Conservation (phyloP, 2,329 filamentous ascomycete genomes). For the Alternaria metachromatica region DNA sequence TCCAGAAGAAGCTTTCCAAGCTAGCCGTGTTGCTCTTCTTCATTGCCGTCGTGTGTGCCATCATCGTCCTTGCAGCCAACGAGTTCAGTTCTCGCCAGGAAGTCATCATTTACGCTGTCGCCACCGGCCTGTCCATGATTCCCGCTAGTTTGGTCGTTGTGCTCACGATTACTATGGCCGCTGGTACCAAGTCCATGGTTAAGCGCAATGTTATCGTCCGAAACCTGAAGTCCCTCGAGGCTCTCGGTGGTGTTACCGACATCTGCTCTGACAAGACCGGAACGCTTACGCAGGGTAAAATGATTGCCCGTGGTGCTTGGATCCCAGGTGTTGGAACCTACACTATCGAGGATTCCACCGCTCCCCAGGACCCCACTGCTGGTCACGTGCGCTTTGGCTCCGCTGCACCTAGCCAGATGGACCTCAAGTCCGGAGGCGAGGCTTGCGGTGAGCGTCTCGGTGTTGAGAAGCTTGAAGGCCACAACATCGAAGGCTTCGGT, state of each 20-base stretch:
- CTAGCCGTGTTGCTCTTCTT: slow-evolving; percentile 46
- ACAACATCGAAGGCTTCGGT: slow-evolving; percentile 29
- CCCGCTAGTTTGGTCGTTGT: slow-evolving; percentile 48
- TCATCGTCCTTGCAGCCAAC: slow-evolving; percentile 52
- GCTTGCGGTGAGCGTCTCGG: slow-evolving; percentile 19
- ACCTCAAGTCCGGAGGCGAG: slow-evolving; percentile 29
- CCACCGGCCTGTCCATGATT: slow-evolving; percentile 49
- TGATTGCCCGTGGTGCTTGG: slow-evolving; percentile 49
- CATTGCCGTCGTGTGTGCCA: slow-evolving; percentile 47
- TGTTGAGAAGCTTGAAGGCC: slow-evolving; percentile 31
- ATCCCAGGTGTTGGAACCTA: slow-evolving; percentile 48
- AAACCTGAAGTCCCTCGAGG: slow-evolving; percentile 46
- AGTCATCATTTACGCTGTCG: slow-evolving; percentile 50
- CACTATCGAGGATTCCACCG: slow-evolving; percentile 44
- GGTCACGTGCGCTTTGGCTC: slow-evolving; percentile 37
- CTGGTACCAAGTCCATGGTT: slow-evolving; percentile 48
- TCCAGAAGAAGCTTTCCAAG: slow-evolving; percentile 48
- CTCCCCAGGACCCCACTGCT: slow-evolving; percentile 43
- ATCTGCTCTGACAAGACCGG: slow-evolving; percentile 63
- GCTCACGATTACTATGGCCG: slow-evolving; percentile 50
- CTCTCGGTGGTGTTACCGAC: slow-evolving; percentile 45
- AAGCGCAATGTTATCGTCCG: slow-evolving; percentile 44
- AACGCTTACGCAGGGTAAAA: slow-evolving; percentile 48
- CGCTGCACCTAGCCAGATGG: slow-evolving; percentile 34
- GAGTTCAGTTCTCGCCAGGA: slow-evolving; percentile 48